Percentiles rank a stretch among this genome's conserved stretches.
phyloP scores from a whole-genome alignment of 2,329 filamentous ascomycete genomes.

The Cryphonectria carpinicola region DNA sequence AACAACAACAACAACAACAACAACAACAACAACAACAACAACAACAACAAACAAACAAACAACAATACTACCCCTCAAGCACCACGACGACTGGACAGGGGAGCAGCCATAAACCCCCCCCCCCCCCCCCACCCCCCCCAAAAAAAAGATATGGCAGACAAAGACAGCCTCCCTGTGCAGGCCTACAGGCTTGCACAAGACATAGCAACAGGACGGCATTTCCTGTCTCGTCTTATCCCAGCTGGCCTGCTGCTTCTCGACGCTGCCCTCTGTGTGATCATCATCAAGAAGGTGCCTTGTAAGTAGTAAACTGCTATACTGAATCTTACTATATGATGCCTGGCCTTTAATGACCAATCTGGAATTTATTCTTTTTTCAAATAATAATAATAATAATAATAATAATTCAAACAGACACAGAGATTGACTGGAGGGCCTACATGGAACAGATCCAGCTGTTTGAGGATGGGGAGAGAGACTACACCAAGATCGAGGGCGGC shows the following conservation, averaged over 20 bases:
- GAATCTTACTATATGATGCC: neutral
- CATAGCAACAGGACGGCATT: conserved; percentile 53
- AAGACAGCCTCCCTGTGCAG: conserved; percentile 31
- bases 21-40: too few species aligned
- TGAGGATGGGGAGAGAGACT: conserved; percentile 83
- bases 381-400: too few species aligned
- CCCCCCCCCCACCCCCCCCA: too few species aligned
- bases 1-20: too few species aligned
- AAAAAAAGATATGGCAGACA: conserved; percentile 26
- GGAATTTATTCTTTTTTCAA: too few species aligned
- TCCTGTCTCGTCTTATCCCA: conserved; percentile 54
- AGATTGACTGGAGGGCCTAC: conserved; percentile 97
- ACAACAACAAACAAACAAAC: neutral
- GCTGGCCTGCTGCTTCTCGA: conserved; percentile 72
- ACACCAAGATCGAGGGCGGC: conserved; percentile 80
- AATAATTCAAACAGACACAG: conserved; percentile 99
- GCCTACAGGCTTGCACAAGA: conserved; percentile 43
- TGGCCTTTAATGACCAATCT: neutral
- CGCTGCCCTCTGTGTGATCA: conserved; percentile 68
- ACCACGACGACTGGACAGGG: neutral
- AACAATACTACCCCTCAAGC: neutral
- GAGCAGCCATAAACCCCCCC: neutral
- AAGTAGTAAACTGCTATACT: conserved; percentile 40
- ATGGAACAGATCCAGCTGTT: conserved; percentile 90
- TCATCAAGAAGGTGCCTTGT: conserved; percentile 87